phyloP scores from a whole-genome alignment of 2,329 filamentous ascomycete species.

The Botrytis paeoniae region DNA sequence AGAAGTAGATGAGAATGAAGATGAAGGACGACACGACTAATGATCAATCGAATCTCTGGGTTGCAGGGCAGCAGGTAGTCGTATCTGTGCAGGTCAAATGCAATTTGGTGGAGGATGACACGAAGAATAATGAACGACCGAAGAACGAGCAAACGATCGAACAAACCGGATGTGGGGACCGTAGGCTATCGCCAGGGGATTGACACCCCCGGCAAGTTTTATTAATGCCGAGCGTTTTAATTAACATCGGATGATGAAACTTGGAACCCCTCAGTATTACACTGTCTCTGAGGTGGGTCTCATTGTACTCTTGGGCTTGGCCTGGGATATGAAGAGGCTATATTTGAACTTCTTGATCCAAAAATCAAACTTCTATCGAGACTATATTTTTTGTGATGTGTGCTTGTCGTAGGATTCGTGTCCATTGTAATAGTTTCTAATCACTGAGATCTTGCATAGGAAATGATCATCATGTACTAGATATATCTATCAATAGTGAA shows the following conservation, averaged over 20 bases:
- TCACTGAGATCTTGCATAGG: neutral
- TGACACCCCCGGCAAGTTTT: neutral
- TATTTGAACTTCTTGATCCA: too few species aligned
- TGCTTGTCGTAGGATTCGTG: neutral
- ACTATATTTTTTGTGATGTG: too few species aligned
- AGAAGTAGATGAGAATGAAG: neutral
- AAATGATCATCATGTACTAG: neutral
- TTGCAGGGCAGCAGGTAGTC: neutral
- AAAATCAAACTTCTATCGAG: too few species aligned
- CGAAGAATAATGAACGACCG: neutral
- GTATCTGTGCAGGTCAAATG: neutral
- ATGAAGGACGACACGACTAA: neutral
- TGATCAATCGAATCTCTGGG: neutral
- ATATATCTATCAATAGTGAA: neutral
- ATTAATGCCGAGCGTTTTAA: neutral
- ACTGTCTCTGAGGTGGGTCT: conserved; percentile 4
- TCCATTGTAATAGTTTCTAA: neutral
- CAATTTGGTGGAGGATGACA: neutral
- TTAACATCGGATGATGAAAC: neutral
- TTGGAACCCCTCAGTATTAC: neutral
- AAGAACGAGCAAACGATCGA: neutral
- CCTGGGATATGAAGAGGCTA: conserved; percentile 5
- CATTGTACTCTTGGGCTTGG: conserved; percentile 6
- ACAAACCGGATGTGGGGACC: neutral
- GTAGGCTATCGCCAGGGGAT: neutral